Evolutionary conservation across 768 basidiomycete species (phyloP).

Genomic region (Tricholoma terreum): DNA sequence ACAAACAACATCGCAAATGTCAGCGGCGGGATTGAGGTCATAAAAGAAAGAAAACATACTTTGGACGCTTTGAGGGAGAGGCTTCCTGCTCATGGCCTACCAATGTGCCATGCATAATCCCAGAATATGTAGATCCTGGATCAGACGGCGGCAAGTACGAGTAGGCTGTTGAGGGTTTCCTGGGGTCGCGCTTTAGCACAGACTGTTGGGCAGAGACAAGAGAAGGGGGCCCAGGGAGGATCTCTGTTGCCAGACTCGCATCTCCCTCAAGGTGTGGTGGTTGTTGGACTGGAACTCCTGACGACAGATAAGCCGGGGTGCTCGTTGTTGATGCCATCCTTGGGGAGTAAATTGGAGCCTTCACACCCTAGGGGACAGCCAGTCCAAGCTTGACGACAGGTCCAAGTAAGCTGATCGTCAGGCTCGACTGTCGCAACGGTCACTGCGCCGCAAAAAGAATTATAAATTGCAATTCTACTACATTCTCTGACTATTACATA

Average conservation of each 20-base stretch:
- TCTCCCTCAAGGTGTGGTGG: conserved; percentile 83
- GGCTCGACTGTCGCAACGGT: not conserved
- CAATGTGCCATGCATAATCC: conserved; percentile 64
- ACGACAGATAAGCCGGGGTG: conserved; percentile 68
- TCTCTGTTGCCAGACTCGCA: conserved; percentile 80
- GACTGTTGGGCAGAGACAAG: conserved; percentile 67
- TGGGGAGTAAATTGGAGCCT: conserved; percentile 20
- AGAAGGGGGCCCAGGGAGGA: conserved; percentile 85
- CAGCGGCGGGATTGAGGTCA: conserved; percentile 12
- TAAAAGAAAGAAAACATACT: conserved; percentile 45
- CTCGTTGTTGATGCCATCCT: conserved; percentile 72
- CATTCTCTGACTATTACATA: not conserved
- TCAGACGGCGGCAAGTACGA: conserved; percentile 84
- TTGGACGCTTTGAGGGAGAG: conserved; percentile 67
- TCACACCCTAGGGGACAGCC: conserved; percentile 12
- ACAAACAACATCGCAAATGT: conserved; percentile 15
- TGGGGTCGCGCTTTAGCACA: conserved; percentile 74
- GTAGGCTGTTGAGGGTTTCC: conserved; percentile 63
- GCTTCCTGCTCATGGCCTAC: conserved; percentile 64
- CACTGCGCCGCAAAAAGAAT: not conserved
- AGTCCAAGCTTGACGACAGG: not conserved
- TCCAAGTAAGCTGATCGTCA: not conserved
- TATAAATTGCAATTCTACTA: not conserved
- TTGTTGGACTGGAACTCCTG: conserved; percentile 70
- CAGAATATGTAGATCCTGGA: conserved; percentile 87